These are phyloP conservation scores for Lactarius psammicola DNA, from an alignment of 768 basidiomycete genomes.

Conservation along the genomic window DNA sequence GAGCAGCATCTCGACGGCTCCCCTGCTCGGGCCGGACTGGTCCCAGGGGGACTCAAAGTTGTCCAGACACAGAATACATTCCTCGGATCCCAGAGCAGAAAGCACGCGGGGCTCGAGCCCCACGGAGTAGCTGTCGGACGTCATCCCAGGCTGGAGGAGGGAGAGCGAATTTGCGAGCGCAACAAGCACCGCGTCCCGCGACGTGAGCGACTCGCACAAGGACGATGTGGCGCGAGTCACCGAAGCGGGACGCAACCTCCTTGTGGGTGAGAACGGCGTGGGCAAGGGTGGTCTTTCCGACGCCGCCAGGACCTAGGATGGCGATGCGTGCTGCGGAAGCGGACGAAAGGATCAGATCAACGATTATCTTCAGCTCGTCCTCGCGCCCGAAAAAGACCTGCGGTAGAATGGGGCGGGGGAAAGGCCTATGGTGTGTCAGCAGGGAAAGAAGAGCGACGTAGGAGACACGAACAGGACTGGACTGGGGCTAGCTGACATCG, in stretches of 20 bases:
- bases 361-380: slow-evolving; percentile 14
- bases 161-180: slow-evolving; percentile 31
- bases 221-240: slow-evolving; percentile 35
- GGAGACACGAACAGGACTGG: slow-evolving; percentile 5
- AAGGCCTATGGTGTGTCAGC: slow-evolving; percentile 11
- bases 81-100: slow-evolving; percentile 26
- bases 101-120: slow-evolving; percentile 15
- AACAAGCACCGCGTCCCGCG: slow-evolving; percentile 30
- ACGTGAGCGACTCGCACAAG: slow-evolving; percentile 34
- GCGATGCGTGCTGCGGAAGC: slow-evolving; percentile 19
- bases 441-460: not conserved
- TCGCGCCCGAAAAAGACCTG: slow-evolving; percentile 27
- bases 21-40: slow-evolving; percentile 16
- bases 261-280: slow-evolving; percentile 36
- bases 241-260: slow-evolving; percentile 32
- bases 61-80: slow-evolving; percentile 39
- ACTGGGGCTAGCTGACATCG: not conserved
- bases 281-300: slow-evolving; percentile 42
- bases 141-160: slow-evolving; percentile 12
- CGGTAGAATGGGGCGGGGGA: slow-evolving; percentile 7
- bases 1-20: slow-evolving; percentile 22
- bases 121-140: slow-evolving; percentile 7
- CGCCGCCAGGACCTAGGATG: slow-evolving; percentile 37
- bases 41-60: slow-evolving; percentile 45
- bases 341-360: slow-evolving; percentile 10